These are phyloP conservation scores for Cyclaneusma minus DNA, from an alignment of 2,329 filamentous ascomycete genomes.

Conservation along the genomic window DNA sequence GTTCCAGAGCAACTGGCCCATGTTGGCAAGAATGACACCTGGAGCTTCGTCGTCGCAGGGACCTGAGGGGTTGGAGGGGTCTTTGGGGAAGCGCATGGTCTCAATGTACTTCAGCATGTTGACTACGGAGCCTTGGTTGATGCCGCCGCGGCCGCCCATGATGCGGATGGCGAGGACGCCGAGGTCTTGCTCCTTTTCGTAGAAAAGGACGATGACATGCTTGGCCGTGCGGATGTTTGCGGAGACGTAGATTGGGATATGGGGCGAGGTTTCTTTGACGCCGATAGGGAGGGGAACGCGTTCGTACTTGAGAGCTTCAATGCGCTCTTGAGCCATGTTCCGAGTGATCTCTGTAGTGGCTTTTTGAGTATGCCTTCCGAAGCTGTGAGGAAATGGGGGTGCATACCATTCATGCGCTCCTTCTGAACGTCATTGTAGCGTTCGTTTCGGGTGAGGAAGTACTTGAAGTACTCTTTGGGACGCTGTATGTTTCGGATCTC, in stretches of 20 bases:
- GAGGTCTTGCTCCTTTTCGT: constrained; percentile 55
- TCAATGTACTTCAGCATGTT: constrained; percentile 38
- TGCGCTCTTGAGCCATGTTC: constrained; percentile 42
- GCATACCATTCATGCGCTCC: constrained; percentile 56
- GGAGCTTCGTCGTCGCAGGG: constrained; percentile 23
- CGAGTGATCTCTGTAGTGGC: constrained; percentile 40
- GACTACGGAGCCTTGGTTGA: constrained; percentile 56
- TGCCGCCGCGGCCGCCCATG: constrained; percentile 43
- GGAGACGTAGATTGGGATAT: constrained; percentile 55
- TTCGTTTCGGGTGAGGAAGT: constrained; percentile 55
- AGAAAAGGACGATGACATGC: constrained; percentile 60
- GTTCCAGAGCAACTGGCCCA: constrained; percentile 65
- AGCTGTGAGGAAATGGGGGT: neutral
- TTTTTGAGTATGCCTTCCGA: constrained; percentile 1
- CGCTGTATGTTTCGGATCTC: constrained; percentile 57
- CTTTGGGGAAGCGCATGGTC: constrained; percentile 5
- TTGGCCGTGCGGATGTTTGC: constrained; percentile 35
- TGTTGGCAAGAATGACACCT: constrained; percentile 62
- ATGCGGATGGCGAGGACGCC: constrained; percentile 61
- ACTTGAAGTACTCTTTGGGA: constrained; percentile 58
- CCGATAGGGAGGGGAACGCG: constrained; percentile 46
- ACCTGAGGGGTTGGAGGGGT: constrained; percentile 6
- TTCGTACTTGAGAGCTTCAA: constrained; percentile 42
- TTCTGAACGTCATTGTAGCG: constrained; percentile 64
- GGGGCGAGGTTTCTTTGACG: constrained; percentile 29